phyloP scores from a whole-genome alignment of 169 alveolate species.

The Plasmodium reichenowi region DNA sequence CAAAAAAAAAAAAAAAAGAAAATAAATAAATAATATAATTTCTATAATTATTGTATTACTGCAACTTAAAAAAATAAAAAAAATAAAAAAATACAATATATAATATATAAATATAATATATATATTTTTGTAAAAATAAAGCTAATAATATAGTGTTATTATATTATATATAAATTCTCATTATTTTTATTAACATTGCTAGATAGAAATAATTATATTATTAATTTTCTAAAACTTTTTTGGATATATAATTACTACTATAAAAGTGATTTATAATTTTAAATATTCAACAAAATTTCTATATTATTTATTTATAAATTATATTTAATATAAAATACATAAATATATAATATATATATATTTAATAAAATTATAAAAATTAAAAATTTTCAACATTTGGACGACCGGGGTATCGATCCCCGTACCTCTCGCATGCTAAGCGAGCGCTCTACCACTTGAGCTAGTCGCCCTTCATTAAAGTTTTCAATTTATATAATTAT shows the following conservation, averaged over 20 bases:
- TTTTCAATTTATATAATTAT: too few relatives aligned
- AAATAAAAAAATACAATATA: too few relatives aligned
- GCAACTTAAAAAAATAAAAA: too few relatives aligned
- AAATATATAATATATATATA: not conserved
- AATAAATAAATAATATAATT: too few relatives aligned
- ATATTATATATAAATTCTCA: too few relatives aligned
- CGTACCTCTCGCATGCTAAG: slow-evolving; percentile 99
- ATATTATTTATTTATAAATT: not conserved
- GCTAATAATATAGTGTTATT: too few relatives aligned
- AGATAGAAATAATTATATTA: too few relatives aligned
- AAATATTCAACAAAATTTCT: not conserved
- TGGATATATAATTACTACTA: not conserved
- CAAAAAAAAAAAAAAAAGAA: too few relatives aligned
- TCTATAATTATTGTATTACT: too few relatives aligned
- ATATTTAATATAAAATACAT: not conserved
- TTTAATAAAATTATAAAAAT: not conserved
- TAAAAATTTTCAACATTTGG: slow-evolving; percentile 42
- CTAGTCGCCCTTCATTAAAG: slow-evolving; percentile 93
- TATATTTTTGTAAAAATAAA: too few relatives aligned
- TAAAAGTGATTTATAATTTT: not conserved
- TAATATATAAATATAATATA: too few relatives aligned
- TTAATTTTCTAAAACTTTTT: not conserved
- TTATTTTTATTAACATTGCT: too few relatives aligned
- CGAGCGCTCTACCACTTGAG: slow-evolving; percentile 99
- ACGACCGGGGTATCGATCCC: slow-evolving; percentile 99